Base-by-base conservation (phyloP, 208 protist species). In the Acanthamoeba castellanii region DNA sequence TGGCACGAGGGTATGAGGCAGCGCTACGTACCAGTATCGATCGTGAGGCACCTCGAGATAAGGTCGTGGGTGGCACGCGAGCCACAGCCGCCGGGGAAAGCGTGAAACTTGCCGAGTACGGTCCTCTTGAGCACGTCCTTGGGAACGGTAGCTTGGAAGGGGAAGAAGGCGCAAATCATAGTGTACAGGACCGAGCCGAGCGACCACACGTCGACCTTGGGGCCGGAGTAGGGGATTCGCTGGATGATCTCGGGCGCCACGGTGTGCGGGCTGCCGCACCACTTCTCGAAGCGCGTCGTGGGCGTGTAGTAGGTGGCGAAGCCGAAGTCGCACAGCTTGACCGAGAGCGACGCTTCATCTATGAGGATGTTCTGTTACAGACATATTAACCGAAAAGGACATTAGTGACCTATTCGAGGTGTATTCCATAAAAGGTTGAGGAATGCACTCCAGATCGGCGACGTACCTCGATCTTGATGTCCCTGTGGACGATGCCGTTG, bases 181-280 rank as follows among this genome's bases (percentile, higher is more conserved):
- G 99, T 99, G 96, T 99, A 99, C 11, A 99, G 96, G 92, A 99
- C 99, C 27, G 99, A 98, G 32, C 99, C 99, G 84, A 98, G 99
- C 94, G 98, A 98, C 99, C 99, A 99, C 96, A 99, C 98, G 96
- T 99, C 99, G 70, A 98, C 99, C 92, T 97, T 94, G 89, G 96
- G 97, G n/a, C 98, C 98, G 52, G 98, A 97, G 95, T 99, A 99
- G 20, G 70, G 74, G 27, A 70, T 61, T 52, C 93, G 94, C 84
- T 95, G 30, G 52, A 98, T 84, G 42, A 98, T 95, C 94, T 99
- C 98, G 1, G 98, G 98, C 3, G 99, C 99, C 30, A 98, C 98
- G 95, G 99, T 99, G 96, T 99, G 99, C 16, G 98, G 98, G 34
- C 98, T 99, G 7, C 98, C 98, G 96, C 98, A 99, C 32, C 96